Conservation (phyloP, 2,329 filamentous ascomycete genomes). For the Madurella fahalii region DNA sequence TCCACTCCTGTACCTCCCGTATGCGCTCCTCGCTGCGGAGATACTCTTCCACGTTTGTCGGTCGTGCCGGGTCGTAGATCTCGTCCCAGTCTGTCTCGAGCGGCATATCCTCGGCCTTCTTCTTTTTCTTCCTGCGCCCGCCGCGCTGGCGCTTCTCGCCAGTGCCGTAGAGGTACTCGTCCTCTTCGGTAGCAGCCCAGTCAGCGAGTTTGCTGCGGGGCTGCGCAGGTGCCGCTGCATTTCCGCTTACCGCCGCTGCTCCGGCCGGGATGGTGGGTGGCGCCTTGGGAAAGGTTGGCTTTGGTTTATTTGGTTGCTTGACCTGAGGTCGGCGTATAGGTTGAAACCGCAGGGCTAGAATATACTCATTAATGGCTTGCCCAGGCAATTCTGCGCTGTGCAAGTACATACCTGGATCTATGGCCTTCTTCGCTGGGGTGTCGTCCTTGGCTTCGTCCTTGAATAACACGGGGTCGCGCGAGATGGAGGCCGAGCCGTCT, state of each 20-base stretch:
- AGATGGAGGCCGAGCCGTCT: conserved; percentile 60
- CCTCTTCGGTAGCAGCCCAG: conserved; percentile 73
- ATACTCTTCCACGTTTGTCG: conserved; percentile 82
- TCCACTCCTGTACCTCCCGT: conserved; percentile 79
- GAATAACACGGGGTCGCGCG: conserved; percentile 70
- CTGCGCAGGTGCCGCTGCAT: conserved; percentile 39
- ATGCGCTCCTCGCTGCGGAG: conserved; percentile 79
- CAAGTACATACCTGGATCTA: conserved; percentile 37
- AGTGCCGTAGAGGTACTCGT: conserved; percentile 71
- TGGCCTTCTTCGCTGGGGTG: conserved; percentile 55
- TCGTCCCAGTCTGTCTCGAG: conserved; percentile 82
- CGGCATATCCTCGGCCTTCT: conserved; percentile 55
- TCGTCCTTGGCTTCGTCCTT: conserved; percentile 50
- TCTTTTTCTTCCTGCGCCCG: conserved; percentile 59
- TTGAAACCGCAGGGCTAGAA: conserved; percentile 74
- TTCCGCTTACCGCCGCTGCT: conserved; percentile 35
- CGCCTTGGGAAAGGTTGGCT: conserved; percentile 53
- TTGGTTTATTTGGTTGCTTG: conserved; percentile 57
- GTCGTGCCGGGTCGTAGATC: conserved; percentile 78
- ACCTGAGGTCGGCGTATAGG: conserved; percentile 73
- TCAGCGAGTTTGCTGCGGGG: conserved; percentile 71
- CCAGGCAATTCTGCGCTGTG: neutral
- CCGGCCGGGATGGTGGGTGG: conserved; percentile 29
- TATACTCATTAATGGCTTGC: neutral
- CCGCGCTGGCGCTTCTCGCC: conserved; percentile 67